A percentile compares a stretch with the other conserved stretches of the same genome.
These are phyloP conservation scores for Fusarium citri DNA, from an alignment of 2,329 filamentous ascomycete species.

Conservation along the genomic window DNA sequence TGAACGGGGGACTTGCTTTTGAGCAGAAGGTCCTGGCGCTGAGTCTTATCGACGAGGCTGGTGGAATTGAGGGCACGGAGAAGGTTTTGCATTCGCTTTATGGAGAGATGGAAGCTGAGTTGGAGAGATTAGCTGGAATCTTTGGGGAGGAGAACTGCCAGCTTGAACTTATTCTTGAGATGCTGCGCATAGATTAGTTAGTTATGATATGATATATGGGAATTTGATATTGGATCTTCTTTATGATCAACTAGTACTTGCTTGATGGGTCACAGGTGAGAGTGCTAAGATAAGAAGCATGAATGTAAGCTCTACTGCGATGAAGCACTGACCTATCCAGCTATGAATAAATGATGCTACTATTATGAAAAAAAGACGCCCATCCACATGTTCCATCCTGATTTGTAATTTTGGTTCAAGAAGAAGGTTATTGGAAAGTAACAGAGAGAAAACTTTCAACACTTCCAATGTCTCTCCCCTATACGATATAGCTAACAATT, in stretches of 20 bases:
- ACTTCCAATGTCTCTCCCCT: too few species aligned
- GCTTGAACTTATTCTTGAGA: not conserved
- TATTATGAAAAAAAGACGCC: too few species aligned
- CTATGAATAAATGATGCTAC: too few species aligned
- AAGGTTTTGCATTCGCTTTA: not conserved
- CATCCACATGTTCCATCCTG: too few species aligned
- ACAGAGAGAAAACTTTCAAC: too few species aligned
- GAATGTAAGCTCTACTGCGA: too few species aligned
- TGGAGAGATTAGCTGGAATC: not conserved
- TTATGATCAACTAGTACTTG: accelerated
- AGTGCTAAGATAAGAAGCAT: accelerated
- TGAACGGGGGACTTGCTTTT: not conserved
- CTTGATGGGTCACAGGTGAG: accelerated
- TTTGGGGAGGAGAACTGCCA: not conserved
- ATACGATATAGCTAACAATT: too few species aligned
- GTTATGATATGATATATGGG: not conserved
- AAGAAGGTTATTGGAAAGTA: too few species aligned
- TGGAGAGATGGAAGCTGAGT: not conserved
- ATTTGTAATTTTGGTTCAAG: too few species aligned
- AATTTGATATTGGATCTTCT: too few species aligned
- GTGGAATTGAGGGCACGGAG: not conserved
- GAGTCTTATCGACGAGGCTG: not conserved
- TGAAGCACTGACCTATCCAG: too few species aligned
- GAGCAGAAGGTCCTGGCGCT: not conserved
- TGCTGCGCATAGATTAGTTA: not conserved